Conservation (phyloP, 352 stramenopile genomes). For the Globisporangium nagaii region DNA sequence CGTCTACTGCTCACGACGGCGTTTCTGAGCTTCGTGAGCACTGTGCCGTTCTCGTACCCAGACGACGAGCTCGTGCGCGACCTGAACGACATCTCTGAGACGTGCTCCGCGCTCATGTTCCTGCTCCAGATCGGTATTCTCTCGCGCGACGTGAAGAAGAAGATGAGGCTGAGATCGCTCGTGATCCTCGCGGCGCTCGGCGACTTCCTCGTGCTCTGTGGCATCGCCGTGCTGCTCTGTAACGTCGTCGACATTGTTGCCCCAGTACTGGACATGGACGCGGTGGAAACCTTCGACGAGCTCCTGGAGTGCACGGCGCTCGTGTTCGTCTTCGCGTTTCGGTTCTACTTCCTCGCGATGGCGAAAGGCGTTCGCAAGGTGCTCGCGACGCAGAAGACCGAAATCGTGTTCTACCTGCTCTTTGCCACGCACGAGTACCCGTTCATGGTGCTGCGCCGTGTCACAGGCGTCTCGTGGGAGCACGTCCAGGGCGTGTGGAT, state of each 20-base stretch:
- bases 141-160: slow-evolving; percentile 22
- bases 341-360: slow-evolving; percentile 27
- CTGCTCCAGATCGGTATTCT: slow-evolving; percentile 31
- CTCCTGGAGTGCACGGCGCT: slow-evolving; percentile 21
- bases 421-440: slow-evolving; percentile 32
- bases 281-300: background rate
- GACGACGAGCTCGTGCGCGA: slow-evolving; percentile 14
- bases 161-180: slow-evolving; percentile 10
- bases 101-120: slow-evolving; percentile 27
- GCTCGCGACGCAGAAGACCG: slow-evolving; percentile 7
- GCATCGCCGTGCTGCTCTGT: background rate
- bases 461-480: slow-evolving; percentile 29
- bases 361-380: slow-evolving; percentile 6
- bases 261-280: background rate
- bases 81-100: slow-evolving; percentile 32
- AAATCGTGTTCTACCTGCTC: slow-evolving; percentile 23
- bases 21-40: slow-evolving; percentile 15
- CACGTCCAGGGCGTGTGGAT: slow-evolving; percentile 33
- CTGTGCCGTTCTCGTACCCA: slow-evolving; percentile 21
- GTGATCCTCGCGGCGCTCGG: background rate
- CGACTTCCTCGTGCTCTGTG: background rate
- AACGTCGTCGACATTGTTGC: background rate
- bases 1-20: slow-evolving; percentile 9
- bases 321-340: slow-evolving; percentile 28
- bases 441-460: slow-evolving; percentile 12